phyloP scores from a whole-genome alignment of 176 grass and related monocot genomes.

The Elymus sibiricus region DNA sequence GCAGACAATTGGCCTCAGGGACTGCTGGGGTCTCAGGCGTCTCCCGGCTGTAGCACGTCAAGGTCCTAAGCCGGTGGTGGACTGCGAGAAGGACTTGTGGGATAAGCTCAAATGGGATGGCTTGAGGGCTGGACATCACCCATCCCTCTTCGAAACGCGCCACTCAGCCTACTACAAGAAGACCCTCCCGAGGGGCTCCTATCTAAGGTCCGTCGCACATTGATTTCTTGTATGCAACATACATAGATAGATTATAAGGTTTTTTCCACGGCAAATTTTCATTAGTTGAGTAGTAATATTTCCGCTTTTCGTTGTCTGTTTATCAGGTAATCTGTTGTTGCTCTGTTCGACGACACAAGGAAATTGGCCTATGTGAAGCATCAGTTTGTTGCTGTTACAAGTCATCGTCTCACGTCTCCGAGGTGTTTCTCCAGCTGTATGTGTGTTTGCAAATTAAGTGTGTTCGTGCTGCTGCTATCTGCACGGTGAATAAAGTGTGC shows the following conservation, averaged over 20 bases:
- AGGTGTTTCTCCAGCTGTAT: neutral
- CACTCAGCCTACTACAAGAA: neutral
- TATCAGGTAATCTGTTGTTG: neutral
- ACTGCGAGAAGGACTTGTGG: constrained; percentile 18
- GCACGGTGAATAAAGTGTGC: neutral
- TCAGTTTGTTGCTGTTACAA: neutral
- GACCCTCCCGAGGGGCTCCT: neutral
- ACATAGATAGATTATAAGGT: neutral
- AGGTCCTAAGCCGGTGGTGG: neutral
- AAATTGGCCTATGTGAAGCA: neutral
- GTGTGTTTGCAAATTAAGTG: neutral
- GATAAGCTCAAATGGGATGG: neutral
- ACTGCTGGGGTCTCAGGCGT: constrained; percentile 9
- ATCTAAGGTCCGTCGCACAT: neutral
- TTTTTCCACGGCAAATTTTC: neutral
- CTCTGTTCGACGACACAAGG: neutral
- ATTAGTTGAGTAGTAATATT: neutral
- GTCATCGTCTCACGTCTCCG: neutral
- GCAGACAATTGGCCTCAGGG: neutral
- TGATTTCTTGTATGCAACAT: neutral
- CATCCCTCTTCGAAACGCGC: neutral
- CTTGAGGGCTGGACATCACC: neutral
- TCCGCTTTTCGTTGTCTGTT: neutral
- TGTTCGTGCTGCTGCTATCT: neutral
- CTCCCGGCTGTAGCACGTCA: neutral